These are phyloP conservation scores for Protomyces inundatus DNA, from an alignment of 1,139 yeast species.

Conservation along the genomic window DNA sequence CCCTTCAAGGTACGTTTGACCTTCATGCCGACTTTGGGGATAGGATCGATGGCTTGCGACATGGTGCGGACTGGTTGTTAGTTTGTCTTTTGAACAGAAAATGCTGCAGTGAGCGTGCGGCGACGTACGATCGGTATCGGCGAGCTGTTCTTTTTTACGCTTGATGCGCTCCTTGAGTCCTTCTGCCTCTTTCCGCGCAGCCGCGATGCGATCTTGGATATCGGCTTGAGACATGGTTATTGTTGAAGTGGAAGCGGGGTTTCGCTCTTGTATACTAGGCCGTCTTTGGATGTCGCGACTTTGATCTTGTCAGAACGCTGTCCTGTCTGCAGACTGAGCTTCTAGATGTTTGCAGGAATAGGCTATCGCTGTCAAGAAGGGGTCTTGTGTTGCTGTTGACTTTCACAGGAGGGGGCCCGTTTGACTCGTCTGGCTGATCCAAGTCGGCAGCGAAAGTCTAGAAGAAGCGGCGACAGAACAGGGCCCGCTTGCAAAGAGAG, in stretches of 20 bases:
- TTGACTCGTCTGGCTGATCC: too few relatives aligned
- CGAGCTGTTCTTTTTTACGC: constrained; percentile 31
- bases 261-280: too few relatives aligned
- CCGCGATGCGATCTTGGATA: constrained; percentile 31
- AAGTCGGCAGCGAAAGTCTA: too few relatives aligned
- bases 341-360: too few relatives aligned
- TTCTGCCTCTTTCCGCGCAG: constrained; percentile 32
- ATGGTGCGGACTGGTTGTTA: constrained; percentile 23
- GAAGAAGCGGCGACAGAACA: too few relatives aligned
- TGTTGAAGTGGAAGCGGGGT: neutral
- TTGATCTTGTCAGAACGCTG: too few relatives aligned
- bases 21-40: constrained; percentile 30
- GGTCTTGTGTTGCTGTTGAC: too few relatives aligned
- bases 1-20: constrained; percentile 46
- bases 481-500: too few relatives aligned
- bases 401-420: too few relatives aligned
- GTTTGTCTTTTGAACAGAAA: neutral
- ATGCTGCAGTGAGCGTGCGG: neutral
- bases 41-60: constrained; percentile 28
- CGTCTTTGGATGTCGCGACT: too few relatives aligned
- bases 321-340: too few relatives aligned
- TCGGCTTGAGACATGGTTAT: constrained; percentile 24
- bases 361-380: too few relatives aligned
- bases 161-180: constrained; percentile 31
- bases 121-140: constrained; percentile 31